These are phyloP conservation scores for Bacterosira constricta DNA, from an alignment of 108 stramenopile species.

Conservation along the genomic window DNA sequence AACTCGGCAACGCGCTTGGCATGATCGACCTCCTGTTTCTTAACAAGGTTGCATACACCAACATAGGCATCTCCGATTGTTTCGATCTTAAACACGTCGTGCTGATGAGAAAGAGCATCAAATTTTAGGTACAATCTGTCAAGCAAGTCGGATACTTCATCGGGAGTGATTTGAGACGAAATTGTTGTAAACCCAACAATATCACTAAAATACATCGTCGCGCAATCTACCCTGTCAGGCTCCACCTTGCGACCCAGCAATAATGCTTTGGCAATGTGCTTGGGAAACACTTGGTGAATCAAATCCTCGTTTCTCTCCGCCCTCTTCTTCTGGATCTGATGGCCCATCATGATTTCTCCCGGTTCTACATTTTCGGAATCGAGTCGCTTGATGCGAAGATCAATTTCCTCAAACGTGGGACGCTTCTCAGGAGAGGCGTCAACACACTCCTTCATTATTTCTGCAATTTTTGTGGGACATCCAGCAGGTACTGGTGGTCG, in stretches of 20 bases:
- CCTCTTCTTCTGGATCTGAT: not conserved
- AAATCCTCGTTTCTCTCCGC: slow-evolving; percentile 2
- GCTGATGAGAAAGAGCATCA: slow-evolving; percentile 63
- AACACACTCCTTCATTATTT: slow-evolving; percentile 50
- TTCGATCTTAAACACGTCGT: slow-evolving; percentile 82
- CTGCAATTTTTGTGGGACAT: slow-evolving; percentile 31
- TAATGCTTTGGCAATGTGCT: slow-evolving; percentile 58
- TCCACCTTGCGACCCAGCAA: slow-evolving; percentile 56
- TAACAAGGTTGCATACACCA: slow-evolving; percentile 68
- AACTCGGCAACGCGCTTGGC: slow-evolving; percentile 79
- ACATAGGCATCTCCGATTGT: slow-evolving; percentile 81
- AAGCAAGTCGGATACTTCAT: slow-evolving; percentile 66
- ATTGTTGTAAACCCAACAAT: slow-evolving; percentile 78
- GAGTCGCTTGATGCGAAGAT: slow-evolving; percentile 42
- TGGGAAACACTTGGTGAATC: slow-evolving; percentile 52
- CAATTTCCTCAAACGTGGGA: slow-evolving; percentile 54
- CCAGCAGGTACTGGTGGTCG: slow-evolving; percentile 49
- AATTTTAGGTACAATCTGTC: slow-evolving; percentile 69
- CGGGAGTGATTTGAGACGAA: slow-evolving; percentile 50
- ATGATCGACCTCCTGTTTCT: slow-evolving; percentile 64
- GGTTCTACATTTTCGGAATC: slow-evolving; percentile 41
- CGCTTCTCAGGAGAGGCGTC: slow-evolving; percentile 32
- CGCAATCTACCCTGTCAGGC: slow-evolving; percentile 27
- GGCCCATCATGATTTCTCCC: slow-evolving; percentile 8
- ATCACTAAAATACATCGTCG: slow-evolving; percentile 70